Conservation (phyloP, 2,329 filamentous ascomycete genomes). For the Dothistroma septosporum region DNA sequence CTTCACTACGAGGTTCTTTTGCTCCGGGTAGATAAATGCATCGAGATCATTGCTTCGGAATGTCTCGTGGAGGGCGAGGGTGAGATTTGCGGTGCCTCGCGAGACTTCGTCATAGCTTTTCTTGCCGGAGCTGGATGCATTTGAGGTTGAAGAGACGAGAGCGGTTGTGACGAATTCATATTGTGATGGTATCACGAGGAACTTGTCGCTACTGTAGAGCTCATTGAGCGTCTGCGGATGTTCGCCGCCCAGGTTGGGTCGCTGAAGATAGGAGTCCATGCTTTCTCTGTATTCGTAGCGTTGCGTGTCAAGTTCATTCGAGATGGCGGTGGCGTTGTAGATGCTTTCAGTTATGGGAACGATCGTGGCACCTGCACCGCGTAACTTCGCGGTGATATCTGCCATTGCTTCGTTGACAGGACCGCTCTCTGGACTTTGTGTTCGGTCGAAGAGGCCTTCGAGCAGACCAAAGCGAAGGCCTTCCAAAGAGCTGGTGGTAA, state of each 20-base stretch:
- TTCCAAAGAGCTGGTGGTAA: constrained; percentile 36
- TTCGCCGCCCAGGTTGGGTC: constrained; percentile 39
- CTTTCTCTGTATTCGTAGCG: constrained; percentile 56
- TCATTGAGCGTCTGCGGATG: constrained; percentile 47
- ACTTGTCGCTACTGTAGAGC: constrained; percentile 50
- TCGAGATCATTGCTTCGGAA: constrained; percentile 51
- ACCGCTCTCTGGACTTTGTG: constrained; percentile 49
- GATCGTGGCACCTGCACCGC: constrained; percentile 47
- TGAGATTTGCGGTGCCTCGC: constrained; percentile 51
- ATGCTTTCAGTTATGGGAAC: constrained; percentile 47
- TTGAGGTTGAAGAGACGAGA: not conserved
- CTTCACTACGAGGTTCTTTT: constrained; percentile 59
- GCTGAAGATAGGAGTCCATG: constrained; percentile 54
- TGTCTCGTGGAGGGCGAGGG: constrained; percentile 47
- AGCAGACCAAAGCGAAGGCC: constrained; percentile 49
- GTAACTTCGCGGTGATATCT: constrained; percentile 45
- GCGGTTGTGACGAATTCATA: constrained; percentile 51
- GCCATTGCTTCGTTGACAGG: constrained; percentile 55
- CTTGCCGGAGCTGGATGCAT: not conserved
- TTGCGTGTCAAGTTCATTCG: constrained; percentile 53
- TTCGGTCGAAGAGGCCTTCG: constrained; percentile 57
- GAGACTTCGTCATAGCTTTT: constrained; percentile 45
- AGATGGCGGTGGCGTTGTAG: constrained; percentile 53
- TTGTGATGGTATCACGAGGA: constrained; percentile 58
- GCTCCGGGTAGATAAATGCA: constrained; percentile 61